A percentile compares a stretch with the other conserved stretches of the same genome.
Conservation (phyloP, 1,284 basidiomycete genomes). For the Hemileia vastatrix region DNA sequence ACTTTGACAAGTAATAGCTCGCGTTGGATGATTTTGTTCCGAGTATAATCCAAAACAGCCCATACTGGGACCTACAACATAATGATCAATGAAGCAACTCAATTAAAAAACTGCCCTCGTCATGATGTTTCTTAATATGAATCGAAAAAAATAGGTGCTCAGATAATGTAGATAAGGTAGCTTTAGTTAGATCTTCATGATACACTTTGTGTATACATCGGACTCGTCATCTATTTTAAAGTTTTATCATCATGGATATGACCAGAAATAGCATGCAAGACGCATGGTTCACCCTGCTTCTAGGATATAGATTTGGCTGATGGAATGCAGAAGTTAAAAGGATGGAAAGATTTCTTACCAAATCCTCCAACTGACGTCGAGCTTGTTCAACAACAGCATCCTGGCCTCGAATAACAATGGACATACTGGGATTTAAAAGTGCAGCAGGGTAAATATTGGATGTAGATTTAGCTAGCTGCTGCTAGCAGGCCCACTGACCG, state of each 20-base stretch:
- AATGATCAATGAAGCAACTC: background rate
- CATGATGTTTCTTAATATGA: background rate
- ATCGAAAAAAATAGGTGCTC: background rate
- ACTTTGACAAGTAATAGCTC: slow-evolving; percentile 83
- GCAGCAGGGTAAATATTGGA: background rate
- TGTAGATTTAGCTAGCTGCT: too few relatives aligned
- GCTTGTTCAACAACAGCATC: slow-evolving; percentile 98
- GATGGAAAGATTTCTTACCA: slow-evolving; percentile 54
- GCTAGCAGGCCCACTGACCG: slow-evolving; percentile 49
- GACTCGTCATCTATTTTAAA: slow-evolving; percentile 17
- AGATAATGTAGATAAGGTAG: slow-evolving; percentile 22
- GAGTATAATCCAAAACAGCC: slow-evolving; percentile 92
- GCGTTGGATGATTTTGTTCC: slow-evolving; percentile 70
- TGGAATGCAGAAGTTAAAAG: background rate
- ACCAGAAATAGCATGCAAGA: background rate
- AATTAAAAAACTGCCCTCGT: background rate
- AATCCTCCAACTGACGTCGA: slow-evolving; percentile 79
- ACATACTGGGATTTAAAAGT: slow-evolving; percentile 58
- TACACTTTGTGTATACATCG: background rate
- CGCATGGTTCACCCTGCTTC: too few relatives aligned
- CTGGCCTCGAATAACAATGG: slow-evolving; percentile 90
- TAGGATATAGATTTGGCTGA: background rate
- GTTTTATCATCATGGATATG: slow-evolving; percentile 18
- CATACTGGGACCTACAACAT: slow-evolving; percentile 74
- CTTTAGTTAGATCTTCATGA: slow-evolving; percentile 8